Conservation (phyloP, 805 yeast genomes). For the Nakazawaea holstii region DNA sequence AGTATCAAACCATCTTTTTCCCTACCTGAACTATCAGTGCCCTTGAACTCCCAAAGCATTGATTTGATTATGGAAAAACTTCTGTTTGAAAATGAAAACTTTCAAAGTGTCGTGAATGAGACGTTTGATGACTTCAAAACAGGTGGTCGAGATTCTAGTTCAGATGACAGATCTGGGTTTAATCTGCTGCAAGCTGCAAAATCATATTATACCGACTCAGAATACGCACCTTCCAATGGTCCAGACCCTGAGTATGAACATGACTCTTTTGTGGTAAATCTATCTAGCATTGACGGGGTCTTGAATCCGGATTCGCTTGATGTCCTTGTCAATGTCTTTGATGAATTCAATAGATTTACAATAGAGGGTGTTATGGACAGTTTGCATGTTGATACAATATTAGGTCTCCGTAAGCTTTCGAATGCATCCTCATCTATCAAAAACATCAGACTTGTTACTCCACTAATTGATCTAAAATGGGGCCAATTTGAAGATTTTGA, state of each 20-base stretch:
- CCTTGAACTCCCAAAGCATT: conserved; percentile 45
- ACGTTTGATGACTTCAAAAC: not conserved
- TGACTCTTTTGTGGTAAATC: conserved; percentile 47
- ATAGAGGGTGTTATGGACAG: conserved; percentile 53
- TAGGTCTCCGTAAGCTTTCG: conserved; percentile 31
- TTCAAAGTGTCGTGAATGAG: not conserved
- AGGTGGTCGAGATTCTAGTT: not conserved
- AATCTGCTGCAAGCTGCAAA: not conserved
- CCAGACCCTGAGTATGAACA: conserved; percentile 41
- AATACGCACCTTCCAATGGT: conserved; percentile 7
- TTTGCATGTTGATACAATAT: conserved; percentile 56
- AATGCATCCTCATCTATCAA: conserved; percentile 26
- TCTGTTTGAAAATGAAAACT: conserved; percentile 17
- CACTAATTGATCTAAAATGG: conserved; percentile 34
- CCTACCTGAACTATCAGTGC: conserved; percentile 58
- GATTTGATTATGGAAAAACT: conserved; percentile 34
- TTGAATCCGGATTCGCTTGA: conserved; percentile 40
- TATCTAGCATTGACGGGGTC: conserved; percentile 44
- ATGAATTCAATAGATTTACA: conserved; percentile 33
- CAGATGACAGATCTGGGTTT: not conserved
- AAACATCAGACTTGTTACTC: conserved; percentile 44
- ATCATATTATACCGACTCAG: conserved; percentile 13
- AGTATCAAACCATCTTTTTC: conserved; percentile 56
- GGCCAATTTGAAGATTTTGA: conserved; percentile 22
- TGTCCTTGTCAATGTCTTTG: conserved; percentile 21